A percentile compares a stretch with the other conserved stretches of the same genome.
Evolutionary conservation across 768 basidiomycete species (phyloP).

Genomic region (Pluteus cervinus): DNA sequence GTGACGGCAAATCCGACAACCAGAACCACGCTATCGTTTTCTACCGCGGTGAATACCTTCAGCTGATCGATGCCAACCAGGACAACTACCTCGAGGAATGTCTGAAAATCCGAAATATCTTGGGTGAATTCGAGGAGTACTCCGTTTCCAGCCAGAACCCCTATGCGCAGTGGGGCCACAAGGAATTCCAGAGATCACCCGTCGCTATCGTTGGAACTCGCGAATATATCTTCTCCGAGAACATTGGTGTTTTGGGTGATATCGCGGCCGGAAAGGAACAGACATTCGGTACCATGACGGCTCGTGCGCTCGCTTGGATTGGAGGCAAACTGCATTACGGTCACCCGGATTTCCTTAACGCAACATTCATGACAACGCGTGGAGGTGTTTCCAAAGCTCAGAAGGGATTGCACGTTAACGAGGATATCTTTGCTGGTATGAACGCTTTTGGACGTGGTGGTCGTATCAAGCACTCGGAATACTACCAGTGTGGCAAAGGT

Average conservation of each 20-base stretch:
- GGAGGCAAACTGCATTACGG: conserved; percentile 99
- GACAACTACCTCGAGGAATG: conserved; percentile 99
- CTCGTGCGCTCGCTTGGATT: conserved; percentile 92
- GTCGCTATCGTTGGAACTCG: conserved; percentile 98
- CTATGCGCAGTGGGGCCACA: conserved; percentile 93
- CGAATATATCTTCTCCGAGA: conserved; percentile 99
- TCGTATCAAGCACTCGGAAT: conserved; percentile 98
- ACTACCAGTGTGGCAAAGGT: conserved; percentile 99
- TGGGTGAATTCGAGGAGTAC: conserved; percentile 97
- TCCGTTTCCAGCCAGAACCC: conserved; percentile 87
- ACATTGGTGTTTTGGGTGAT: conserved; percentile 98
- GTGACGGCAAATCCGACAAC: conserved; percentile 99
- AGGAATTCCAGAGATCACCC: conserved; percentile 84
- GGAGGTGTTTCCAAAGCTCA: conserved; percentile 99
- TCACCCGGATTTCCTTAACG: conserved; percentile 98
- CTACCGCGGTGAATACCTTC: conserved; percentile 97
- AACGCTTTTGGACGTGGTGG: conserved; percentile 97
- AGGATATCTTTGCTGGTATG: conserved; percentile 99
- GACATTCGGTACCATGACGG: conserved; percentile 98
- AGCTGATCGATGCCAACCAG: conserved; percentile 99
- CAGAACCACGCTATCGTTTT: conserved; percentile 99
- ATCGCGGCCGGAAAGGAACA: conserved; percentile 99
- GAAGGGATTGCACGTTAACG: conserved; percentile 96
- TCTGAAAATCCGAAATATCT: conserved; percentile 94
- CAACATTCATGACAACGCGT: conserved; percentile 96